These are phyloP conservation scores for Boehmeria nivea DNA, from an alignment of 306 rosid genomes.

Conservation along the genomic window DNA sequence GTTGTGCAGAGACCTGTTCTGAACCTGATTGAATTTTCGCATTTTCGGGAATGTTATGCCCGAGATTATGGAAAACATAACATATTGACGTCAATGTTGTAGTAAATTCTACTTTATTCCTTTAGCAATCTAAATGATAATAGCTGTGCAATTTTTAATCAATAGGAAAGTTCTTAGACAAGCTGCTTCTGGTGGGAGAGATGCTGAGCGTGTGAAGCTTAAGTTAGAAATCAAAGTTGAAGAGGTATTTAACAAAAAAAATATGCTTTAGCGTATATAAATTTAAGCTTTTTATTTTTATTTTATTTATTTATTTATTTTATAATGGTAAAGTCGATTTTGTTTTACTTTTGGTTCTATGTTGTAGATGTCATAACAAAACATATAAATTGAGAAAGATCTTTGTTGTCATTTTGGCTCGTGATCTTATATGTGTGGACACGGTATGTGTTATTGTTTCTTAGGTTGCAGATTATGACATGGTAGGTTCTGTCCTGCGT, in stretches of 20 bases:
- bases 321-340: no score
- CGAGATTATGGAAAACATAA: no score
- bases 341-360: no score
- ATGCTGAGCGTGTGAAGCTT: constrained; percentile 77
- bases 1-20: no score
- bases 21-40: not conserved
- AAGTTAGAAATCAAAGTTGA: constrained; percentile 85
- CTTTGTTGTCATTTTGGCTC: not conserved
- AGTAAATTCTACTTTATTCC: no score
- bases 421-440: no score
- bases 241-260: constrained; percentile 45
- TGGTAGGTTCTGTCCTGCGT: constrained; percentile 72
- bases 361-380: no score
- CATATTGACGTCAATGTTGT: no score
- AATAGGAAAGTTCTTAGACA: constrained; percentile 84
- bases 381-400: not conserved
- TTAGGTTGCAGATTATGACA: constrained; percentile 89
- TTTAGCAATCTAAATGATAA: constrained; percentile 4
- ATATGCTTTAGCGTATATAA: no score
- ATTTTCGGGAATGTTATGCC: no score
- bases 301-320: not conserved
- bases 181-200: constrained; percentile 78
- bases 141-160: not conserved
- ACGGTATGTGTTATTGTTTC: not conserved
- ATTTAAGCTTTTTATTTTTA: not conserved